Conservation (phyloP, 2,329 filamentous ascomycete genomes). For the Trichoderma arundinaceum region DNA sequence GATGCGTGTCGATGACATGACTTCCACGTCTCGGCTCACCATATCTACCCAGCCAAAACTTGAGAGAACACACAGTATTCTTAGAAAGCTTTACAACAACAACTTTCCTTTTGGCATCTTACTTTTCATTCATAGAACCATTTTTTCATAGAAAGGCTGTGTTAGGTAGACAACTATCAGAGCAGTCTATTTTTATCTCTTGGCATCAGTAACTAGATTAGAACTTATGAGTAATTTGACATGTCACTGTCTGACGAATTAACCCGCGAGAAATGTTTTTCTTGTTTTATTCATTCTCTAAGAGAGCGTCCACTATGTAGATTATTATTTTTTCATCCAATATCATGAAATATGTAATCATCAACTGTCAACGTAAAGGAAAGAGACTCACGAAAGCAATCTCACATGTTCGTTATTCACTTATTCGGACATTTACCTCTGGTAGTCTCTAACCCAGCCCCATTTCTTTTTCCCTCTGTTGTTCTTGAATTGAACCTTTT, state of each 20-base stretch:
- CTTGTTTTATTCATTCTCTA: not conserved
- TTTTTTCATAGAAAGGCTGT: not conserved
- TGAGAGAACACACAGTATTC: too few relatives aligned
- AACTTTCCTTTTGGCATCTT: not conserved
- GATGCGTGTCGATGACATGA: too few relatives aligned
- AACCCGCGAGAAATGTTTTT: not conserved
- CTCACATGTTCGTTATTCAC: too few relatives aligned
- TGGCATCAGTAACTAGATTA: not conserved
- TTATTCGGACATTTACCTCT: too few relatives aligned
- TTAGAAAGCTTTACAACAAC: not conserved
- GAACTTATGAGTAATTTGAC: slow-evolving; percentile 5
- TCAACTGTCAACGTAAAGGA: too few relatives aligned
- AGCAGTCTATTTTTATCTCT: not conserved
- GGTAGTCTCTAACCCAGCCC: too few relatives aligned
- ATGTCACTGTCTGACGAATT: not conserved
- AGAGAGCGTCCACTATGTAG: not conserved
- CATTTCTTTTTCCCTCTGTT: not conserved
- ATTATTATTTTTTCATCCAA: not conserved
- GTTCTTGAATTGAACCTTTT: not conserved
- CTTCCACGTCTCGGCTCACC: too few relatives aligned
- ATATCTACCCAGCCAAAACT: too few relatives aligned
- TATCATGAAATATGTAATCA: not conserved
- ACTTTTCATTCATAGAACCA: not conserved
- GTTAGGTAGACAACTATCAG: not conserved
- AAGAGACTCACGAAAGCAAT: not conserved